Evolutionary conservation across 192 early-diverging fungal species (phyloP), one percentile per base, ranked within the genome.

Genomic region (Coemansia umbellata): DNA sequence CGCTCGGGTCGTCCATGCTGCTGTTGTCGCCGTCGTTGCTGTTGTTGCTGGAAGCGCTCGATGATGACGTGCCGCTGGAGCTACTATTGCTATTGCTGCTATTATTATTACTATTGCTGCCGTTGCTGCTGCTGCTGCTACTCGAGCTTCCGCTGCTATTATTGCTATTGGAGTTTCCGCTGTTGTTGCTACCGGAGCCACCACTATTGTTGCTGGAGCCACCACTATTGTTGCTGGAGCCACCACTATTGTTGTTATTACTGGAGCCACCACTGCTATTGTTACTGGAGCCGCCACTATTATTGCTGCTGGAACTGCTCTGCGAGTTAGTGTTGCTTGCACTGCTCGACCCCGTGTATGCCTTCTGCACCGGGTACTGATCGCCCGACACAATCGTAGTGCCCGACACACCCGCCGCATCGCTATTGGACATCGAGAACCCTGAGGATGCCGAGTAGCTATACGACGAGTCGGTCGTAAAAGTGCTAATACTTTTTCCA

Each of bases 381-480:
- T 74, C 60, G 36, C 71, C 71, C 13, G 59, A 50, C 1, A 74
- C 55, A 17, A 56, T 24, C 15, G 24, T 55, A 4, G 56, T 52
- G 13, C 71, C 71, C 21, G 50, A 66, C 22, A 63, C 63, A 19
- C 33, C 50, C 1, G 58, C 41, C 5, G 59, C 64, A 1, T 18
- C 26, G 2, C 18, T 32, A 19, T 44, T 55, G n/a, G 26, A 32
- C 60, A 74, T 66, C 37, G 26, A 23, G 32, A 67, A 74, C 0
- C 53, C 47, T 13, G 54, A 50, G 15, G 40, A 47, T 9, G 30
- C 58, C 5, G 36, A 23, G 47, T 47, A 55, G 8, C 50, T 58
- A 35, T 54, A 63, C 11, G 50, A 58, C 18, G 33, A 22, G 21
- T 58, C 54, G 8, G 40, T 21, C 8, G 56, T 45, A 33, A 49